These are phyloP conservation scores for Barnettozyma californica DNA, from an alignment of 805 yeast species.

Conservation along the genomic window DNA sequence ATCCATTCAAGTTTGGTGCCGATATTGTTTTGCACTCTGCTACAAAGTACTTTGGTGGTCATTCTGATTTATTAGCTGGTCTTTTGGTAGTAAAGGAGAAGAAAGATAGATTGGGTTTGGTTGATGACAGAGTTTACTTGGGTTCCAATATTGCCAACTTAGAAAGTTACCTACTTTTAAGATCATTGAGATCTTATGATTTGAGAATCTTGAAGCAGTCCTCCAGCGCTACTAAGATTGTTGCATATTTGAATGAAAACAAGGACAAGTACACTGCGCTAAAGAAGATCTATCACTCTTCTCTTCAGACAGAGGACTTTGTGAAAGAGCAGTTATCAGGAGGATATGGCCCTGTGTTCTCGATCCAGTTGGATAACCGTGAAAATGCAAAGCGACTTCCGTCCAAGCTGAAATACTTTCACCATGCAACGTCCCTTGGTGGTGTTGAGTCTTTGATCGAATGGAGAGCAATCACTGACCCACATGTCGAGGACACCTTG, in stretches of 20 bases:
- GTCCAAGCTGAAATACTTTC: constrained; percentile 58
- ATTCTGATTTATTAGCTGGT: constrained; percentile 86
- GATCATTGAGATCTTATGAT: constrained; percentile 79
- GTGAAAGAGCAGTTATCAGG: constrained; percentile 62
- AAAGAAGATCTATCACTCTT: constrained; percentile 58
- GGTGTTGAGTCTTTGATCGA: constrained; percentile 89
- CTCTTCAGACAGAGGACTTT: constrained; percentile 66
- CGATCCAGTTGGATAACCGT: constrained; percentile 41
- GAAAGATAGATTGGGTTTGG: constrained; percentile 40
- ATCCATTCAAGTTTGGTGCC: constrained; percentile 78
- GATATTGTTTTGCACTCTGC: constrained; percentile 92
- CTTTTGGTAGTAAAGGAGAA: constrained; percentile 59
- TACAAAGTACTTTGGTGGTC: constrained; percentile 94
- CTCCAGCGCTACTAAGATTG: constrained; percentile 55
- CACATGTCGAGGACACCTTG: constrained; percentile 47
- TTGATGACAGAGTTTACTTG: constrained; percentile 58
- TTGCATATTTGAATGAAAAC: constrained; percentile 50
- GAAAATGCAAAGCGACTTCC: constrained; percentile 49
- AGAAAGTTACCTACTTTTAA: constrained; percentile 66
- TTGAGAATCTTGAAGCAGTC: constrained; percentile 67
- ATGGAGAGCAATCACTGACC: constrained; percentile 79
- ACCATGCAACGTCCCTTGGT: constrained; percentile 90
- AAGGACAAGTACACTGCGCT: constrained; percentile 43
- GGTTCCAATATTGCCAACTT: constrained; percentile 80
- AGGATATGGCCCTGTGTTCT: constrained; percentile 71